Base-by-base conservation (phyloP, 345 rosid genomes). In the Euphorbia tirucalli region DNA sequence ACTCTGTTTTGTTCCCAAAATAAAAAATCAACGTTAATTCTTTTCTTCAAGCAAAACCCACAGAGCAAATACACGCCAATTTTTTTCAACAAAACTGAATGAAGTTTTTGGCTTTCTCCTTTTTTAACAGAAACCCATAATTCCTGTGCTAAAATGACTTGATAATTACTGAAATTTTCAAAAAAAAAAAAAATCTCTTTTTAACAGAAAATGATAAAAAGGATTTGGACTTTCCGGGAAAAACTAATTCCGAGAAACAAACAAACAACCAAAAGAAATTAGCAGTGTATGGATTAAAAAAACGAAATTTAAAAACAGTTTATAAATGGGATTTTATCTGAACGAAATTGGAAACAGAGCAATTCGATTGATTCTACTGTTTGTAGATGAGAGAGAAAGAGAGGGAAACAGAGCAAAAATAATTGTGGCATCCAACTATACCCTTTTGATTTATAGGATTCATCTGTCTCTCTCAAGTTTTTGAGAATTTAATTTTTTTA, bases 1-100 rank as follows among this genome's bases (percentile, higher is more conserved):
- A 24, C 75, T 65, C 79, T 71, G 77, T 77, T 77, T 82, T 71
- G 79, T 74, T 75, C 87, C 79, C 65, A 81, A 41, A 65, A 50
- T 18, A n/a, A 50, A 69, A 37, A 41, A 70, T 58, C 75, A 56
- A 80, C 72, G 59, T 65, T 54, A 78, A 81, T 56, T 69, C 87
- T 35, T 35, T 7, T 3, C 3, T 71, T 74, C 61, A 72, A 74
- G 80, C 62, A 71, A 69, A 76, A 68, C 73, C 60, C 46, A 50
- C 56, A 13, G 43, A 27, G 5, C 49, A 64, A 63, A 60, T 3
- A 61, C 24, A 30, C 24, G 18, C 4, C 1, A 49, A 9, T 7
- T 44, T 44, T 13, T 44, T 44, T 44, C 49, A 44, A 44, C 11
- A 6, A 44, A 44, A 6, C 11, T 13, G 3, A 46, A 13, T 13